Evolutionary conservation across 192 early-diverging fungal species (phyloP).

Genomic region (Podochytrium sp.): DNA sequence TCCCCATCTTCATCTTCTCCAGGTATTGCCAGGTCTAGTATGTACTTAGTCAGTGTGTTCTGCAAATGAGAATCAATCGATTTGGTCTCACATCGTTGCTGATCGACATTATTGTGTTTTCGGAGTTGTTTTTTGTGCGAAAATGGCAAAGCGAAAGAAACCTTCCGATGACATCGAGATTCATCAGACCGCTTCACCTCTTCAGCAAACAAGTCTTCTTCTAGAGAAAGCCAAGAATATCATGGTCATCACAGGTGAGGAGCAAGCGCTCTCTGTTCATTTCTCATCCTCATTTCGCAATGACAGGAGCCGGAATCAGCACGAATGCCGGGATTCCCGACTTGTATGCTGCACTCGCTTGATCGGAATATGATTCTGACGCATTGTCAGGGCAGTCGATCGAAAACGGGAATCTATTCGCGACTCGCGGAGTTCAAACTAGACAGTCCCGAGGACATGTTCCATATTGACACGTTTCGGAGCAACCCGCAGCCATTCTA

Average conservation of each 20-base stretch:
- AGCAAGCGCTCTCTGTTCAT: background rate
- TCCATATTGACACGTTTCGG: constrained; percentile 91
- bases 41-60: too few species aligned
- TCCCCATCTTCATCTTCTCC: constrained; percentile 23
- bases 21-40: background rate
- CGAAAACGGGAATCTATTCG: constrained; percentile 89
- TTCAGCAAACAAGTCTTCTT: too few species aligned
- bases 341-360: constrained; percentile 56
- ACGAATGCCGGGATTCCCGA: constrained; percentile 96
- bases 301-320: constrained; percentile 71
- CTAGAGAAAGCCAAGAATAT: background rate
- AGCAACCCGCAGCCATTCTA: constrained; percentile 90
- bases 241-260: background rate
- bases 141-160: too few species aligned
- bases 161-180: too few species aligned
- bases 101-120: too few species aligned
- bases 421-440: constrained; percentile 82
- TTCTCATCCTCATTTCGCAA: background rate
- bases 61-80: too few species aligned
- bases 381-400: constrained; percentile 48
- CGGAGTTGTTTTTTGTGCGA: too few species aligned
- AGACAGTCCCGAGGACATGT: constrained; percentile 90
- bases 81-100: too few species aligned
- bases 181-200: too few species aligned
- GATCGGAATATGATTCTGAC: background rate